These are phyloP conservation scores for Tarenaya hassleriana DNA, from an alignment of 345 rosid genomes.

Conservation along the genomic window DNA sequence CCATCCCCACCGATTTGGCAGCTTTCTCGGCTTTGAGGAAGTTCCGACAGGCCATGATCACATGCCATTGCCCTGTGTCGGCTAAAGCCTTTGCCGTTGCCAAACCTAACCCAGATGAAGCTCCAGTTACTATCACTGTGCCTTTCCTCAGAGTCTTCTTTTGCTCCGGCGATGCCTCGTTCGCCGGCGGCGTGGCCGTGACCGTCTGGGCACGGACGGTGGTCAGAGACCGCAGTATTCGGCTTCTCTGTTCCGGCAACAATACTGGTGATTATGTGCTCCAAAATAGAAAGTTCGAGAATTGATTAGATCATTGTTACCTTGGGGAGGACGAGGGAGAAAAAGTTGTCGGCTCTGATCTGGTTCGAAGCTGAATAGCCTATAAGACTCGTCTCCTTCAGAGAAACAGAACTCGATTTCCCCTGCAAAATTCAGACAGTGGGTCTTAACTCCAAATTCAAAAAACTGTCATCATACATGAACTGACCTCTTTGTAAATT, in stretches of 20 bases:
- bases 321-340: conserved; percentile 47
- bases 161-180: conserved; percentile 40
- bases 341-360: conserved; percentile 41
- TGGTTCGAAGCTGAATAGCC: conserved; percentile 55
- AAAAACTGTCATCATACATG: too few relatives aligned
- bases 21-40: conserved; percentile 89
- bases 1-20: conserved; percentile 68
- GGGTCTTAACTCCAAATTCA: too few relatives aligned
- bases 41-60: conserved; percentile 93
- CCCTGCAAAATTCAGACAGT: conserved; percentile 66
- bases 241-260: conserved; percentile 23
- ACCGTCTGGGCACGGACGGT: conserved; percentile 49
- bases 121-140: conserved; percentile 69
- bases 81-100: conserved; percentile 87
- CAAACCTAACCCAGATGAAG: conserved; percentile 87
- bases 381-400: conserved; percentile 67
- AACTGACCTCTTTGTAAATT: conserved; percentile 56
- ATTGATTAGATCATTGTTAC: conserved; percentile 24
- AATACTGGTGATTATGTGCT: neutral
- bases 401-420: conserved; percentile 42
- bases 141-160: conserved; percentile 83
- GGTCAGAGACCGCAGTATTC: neutral
- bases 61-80: conserved; percentile 81
- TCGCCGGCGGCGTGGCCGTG: conserved; percentile 42
- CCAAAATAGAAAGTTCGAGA: conserved; percentile 3